These are phyloP conservation scores for Parachlorella kessleri DNA, from an alignment of 139 green algal species.

Conservation along the genomic window DNA sequence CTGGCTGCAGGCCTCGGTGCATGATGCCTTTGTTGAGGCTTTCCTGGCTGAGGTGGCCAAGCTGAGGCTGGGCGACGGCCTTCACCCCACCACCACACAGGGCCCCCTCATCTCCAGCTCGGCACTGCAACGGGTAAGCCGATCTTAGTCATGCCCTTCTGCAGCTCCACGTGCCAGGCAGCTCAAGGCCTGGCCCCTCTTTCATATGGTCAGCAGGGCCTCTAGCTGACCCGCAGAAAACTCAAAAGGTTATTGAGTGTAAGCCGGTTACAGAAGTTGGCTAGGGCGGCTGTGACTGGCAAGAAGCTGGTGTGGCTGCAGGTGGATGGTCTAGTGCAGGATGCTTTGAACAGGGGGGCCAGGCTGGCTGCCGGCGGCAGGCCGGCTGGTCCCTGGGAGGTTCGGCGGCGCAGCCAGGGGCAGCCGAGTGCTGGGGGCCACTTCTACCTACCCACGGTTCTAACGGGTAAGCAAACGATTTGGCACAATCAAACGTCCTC, in stretches of 20 bases:
- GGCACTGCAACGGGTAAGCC: constrained; percentile 57
- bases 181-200: too few relatives aligned
- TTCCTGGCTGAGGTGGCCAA: constrained; percentile 53
- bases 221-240: too few relatives aligned
- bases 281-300: too few relatives aligned
- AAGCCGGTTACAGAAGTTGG: too few relatives aligned
- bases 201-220: too few relatives aligned
- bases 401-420: constrained; percentile 30
- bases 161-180: too few relatives aligned
- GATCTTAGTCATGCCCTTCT: too few relatives aligned
- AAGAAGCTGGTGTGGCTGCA: too few relatives aligned
- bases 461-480: constrained; percentile 41
- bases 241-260: too few relatives aligned
- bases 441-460: constrained; percentile 91
- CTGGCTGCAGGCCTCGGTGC: constrained; percentile 52
- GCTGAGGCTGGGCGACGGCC: constrained; percentile 78
- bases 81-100: constrained; percentile 63
- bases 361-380: constrained; percentile 69
- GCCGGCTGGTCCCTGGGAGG: constrained; percentile 37
- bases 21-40: constrained; percentile 54
- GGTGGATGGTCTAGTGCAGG: constrained; percentile 73
- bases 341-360: constrained; percentile 87
- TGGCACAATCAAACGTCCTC: too few relatives aligned
- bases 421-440: too few relatives aligned
- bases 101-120: constrained; percentile 86